A percentile compares a stretch with the other conserved stretches of the same genome.
Conservation (phyloP, 2,329 filamentous ascomycete genomes). For the Phaeosphaeria sp. region DNA sequence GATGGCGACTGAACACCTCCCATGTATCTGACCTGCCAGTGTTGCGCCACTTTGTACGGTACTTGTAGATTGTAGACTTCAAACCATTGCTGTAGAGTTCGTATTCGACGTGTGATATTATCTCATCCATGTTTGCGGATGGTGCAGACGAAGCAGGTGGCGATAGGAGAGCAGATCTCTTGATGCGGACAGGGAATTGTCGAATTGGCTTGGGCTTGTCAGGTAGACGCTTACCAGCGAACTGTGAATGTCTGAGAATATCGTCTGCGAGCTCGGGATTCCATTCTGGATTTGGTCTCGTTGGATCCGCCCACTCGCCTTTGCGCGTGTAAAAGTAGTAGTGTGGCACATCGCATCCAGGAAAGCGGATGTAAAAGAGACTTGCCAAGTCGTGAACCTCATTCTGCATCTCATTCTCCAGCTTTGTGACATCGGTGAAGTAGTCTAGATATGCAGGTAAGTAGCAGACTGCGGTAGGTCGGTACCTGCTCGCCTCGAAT, state of each 20-base stretch:
- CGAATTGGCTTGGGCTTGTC: background rate
- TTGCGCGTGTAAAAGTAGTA: slow-evolving; percentile 40
- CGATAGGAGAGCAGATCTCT: slow-evolving; percentile 4
- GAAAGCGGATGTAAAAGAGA: slow-evolving; percentile 38
- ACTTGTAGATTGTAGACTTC: slow-evolving; percentile 8
- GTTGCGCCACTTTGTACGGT: slow-evolving; percentile 11
- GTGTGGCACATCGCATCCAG: slow-evolving; percentile 36
- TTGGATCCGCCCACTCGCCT: slow-evolving; percentile 32
- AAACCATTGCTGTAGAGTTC: slow-evolving; percentile 24
- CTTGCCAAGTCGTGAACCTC: slow-evolving; percentile 15
- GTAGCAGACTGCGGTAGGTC: slow-evolving; percentile 30
- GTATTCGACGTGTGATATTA: slow-evolving; percentile 19
- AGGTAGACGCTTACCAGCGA: background rate
- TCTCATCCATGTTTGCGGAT: slow-evolving; percentile 6
- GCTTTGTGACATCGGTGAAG: background rate
- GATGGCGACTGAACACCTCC: slow-evolving; percentile 11
- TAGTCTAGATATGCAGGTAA: slow-evolving; percentile 35
- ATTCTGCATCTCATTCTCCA: background rate
- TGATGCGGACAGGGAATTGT: slow-evolving; percentile 9
- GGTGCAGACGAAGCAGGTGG: background rate
- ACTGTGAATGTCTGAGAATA: background rate
- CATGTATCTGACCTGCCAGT: slow-evolving; percentile 23
- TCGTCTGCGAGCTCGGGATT: background rate
- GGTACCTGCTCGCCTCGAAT: slow-evolving; percentile 25
- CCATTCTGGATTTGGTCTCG: slow-evolving; percentile 23